Conservation (phyloP, 176 grass and related monocot genomes). For the Canna indica region DNA sequence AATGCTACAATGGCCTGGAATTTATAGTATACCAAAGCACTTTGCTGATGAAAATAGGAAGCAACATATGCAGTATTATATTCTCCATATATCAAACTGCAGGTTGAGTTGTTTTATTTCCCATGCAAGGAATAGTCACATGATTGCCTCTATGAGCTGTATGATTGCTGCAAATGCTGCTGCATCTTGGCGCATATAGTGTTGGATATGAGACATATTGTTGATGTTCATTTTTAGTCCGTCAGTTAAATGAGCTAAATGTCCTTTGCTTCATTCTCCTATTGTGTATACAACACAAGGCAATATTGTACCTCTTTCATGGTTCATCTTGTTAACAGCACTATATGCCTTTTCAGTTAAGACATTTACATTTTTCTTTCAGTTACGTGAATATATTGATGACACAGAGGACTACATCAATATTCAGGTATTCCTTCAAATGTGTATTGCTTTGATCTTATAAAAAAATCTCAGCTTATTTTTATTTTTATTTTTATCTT, state of each 20-base stretch:
- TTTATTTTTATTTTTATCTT: not conserved
- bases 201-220: too few species aligned
- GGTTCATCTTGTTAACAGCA: not conserved
- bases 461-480: not conserved
- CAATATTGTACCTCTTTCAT: not conserved
- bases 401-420: conserved; percentile 99
- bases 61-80: too few species aligned
- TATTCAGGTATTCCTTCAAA: conserved; percentile 62
- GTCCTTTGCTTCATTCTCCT: not conserved
- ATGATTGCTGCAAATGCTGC: too few species aligned
- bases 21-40: too few species aligned
- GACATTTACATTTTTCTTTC: conserved; percentile 23
- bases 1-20: too few species aligned
- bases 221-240: too few species aligned
- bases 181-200: too few species aligned
- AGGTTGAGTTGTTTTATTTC: too few species aligned
- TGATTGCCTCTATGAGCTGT: too few species aligned
- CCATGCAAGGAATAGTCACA: too few species aligned
- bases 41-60: too few species aligned
- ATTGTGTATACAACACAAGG: not conserved
- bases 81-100: too few species aligned
- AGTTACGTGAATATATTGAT: conserved; percentile 97
- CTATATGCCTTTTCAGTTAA: not conserved
- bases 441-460: not conserved
- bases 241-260: not conserved